Percentiles rank a stretch among this genome's conserved stretches.
These are phyloP conservation scores for Microbotryum silenes-acaulis DNA, from an alignment of 1,284 basidiomycete species.

Conservation along the genomic window DNA sequence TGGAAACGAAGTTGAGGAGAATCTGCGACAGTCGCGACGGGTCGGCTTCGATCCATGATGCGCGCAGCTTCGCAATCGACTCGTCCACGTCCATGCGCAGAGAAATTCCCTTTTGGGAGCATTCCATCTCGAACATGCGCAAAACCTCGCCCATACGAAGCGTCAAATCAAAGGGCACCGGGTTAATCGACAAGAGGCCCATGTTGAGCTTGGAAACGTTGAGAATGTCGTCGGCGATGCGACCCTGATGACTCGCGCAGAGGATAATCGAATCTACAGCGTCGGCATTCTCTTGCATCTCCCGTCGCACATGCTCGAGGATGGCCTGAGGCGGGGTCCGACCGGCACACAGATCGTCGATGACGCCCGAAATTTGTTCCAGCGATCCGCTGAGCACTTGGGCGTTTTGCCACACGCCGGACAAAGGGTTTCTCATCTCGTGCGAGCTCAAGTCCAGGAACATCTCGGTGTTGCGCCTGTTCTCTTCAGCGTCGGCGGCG, in stretches of 20 bases:
- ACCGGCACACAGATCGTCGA: conserved; percentile 17
- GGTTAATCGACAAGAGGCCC: conserved; percentile 27
- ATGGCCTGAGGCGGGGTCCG: not conserved
- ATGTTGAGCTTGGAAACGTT: conserved; percentile 33
- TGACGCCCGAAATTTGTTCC: conserved; percentile 20
- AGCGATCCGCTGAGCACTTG: conserved; percentile 28
- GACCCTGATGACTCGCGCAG: conserved; percentile 34
- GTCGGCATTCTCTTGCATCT: conserved; percentile 35
- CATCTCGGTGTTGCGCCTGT: conserved; percentile 27
- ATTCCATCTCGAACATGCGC: conserved; percentile 28
- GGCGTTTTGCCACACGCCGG: conserved; percentile 29
- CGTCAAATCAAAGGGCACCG: conserved; percentile 20
- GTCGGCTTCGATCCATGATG: conserved; percentile 24
- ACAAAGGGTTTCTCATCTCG: conserved; percentile 11
- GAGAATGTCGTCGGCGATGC: conserved; percentile 34
- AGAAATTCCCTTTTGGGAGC: conserved; percentile 27
- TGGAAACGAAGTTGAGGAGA: conserved; percentile 33
- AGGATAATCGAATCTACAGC: conserved; percentile 36
- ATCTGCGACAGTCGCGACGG: conserved; percentile 31
- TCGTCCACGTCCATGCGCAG: conserved; percentile 15
- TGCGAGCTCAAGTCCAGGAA: conserved; percentile 29
- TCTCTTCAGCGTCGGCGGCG: conserved; percentile 31
- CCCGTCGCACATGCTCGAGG: conserved; percentile 20
- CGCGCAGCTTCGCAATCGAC: conserved; percentile 13
- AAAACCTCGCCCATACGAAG: conserved; percentile 24